phyloP scores from a whole-genome alignment of 192 early-diverging fungal genomes.

The Coemansia sp. region DNA sequence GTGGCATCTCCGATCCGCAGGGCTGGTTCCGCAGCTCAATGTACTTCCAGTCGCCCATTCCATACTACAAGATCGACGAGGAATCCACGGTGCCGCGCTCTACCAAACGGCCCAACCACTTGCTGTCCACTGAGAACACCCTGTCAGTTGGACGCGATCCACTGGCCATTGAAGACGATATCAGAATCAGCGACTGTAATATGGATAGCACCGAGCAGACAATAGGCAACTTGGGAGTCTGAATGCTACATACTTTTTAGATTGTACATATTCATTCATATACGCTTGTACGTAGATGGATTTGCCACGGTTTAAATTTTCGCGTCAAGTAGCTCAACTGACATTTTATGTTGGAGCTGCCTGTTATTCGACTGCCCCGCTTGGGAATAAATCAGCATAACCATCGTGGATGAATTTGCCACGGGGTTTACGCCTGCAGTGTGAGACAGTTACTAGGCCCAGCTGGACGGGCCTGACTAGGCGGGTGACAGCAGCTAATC shows the following conservation, averaged over 20 bases:
- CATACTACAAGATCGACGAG: constrained; percentile 28
- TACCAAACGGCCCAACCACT: constrained; percentile 4
- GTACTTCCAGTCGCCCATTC: constrained; percentile 33
- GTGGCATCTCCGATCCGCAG: constrained; percentile 31
- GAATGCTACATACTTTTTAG: not conserved
- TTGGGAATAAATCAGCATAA: too few relatives aligned
- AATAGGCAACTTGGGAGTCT: constrained; percentile 31
- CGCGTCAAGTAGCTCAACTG: too few relatives aligned
- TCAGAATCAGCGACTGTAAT: constrained; percentile 22
- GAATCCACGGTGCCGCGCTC: constrained; percentile 3
- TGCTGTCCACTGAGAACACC: not conserved
- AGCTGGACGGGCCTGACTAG: not conserved
- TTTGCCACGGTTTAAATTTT: not conserved
- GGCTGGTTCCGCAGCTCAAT: constrained; percentile 32
- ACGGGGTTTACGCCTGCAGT: not conserved
- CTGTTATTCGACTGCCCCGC: too few relatives aligned
- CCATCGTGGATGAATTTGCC: not conserved
- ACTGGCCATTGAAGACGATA: not conserved
- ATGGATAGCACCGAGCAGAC: constrained; percentile 22
- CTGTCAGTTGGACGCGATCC: not conserved
- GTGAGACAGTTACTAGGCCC: not conserved
- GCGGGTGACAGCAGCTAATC: not conserved
- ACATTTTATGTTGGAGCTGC: too few relatives aligned
- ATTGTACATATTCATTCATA: not conserved
- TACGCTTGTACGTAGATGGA: not conserved